A percentile compares a stretch with the other conserved stretches of the same genome.
Evolutionary conservation across 177 flowering plant species (phyloP).

Genomic region (Vitis hybrid): DNA sequence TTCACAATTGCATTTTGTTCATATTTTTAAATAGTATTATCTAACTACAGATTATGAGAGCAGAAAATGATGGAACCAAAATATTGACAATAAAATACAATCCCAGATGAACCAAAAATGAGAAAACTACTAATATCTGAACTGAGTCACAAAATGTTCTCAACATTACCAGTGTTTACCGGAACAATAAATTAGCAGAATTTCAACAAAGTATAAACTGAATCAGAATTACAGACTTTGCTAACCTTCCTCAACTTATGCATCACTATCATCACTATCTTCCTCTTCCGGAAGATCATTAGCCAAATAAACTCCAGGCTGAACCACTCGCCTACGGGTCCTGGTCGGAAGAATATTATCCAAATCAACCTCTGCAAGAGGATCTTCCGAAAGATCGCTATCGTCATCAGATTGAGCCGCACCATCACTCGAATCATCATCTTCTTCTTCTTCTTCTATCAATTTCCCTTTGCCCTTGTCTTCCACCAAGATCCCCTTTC

Average conservation of each 20-base stretch:
- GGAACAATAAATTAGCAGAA: background rate
- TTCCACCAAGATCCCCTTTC: slow-evolving; percentile 56
- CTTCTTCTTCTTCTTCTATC: slow-evolving; percentile 45
- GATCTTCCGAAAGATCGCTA: slow-evolving; percentile 73
- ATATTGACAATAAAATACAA: no score
- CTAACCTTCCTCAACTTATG: slow-evolving; percentile 30
- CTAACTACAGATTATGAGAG: no score
- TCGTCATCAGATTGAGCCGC: slow-evolving; percentile 32
- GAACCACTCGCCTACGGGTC: slow-evolving; percentile 58
- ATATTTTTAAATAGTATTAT: no score
- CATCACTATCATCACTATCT: slow-evolving; percentile 54
- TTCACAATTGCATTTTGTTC: no score
- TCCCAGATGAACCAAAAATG: background rate
- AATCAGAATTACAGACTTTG: background rate
- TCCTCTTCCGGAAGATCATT: slow-evolving; percentile 28
- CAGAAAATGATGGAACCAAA: no score
- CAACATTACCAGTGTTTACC: background rate
- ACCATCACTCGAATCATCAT: slow-evolving; percentile 26
- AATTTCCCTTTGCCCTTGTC: slow-evolving; percentile 67
- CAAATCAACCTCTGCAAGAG: slow-evolving; percentile 85
- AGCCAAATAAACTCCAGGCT: slow-evolving; percentile 49
- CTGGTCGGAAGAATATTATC: slow-evolving; percentile 83
- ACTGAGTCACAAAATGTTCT: background rate
- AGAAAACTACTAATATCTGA: background rate
- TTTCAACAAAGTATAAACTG: background rate